These are phyloP conservation scores for Sporothrix brasiliensis DNA, from an alignment of 2,329 filamentous ascomycete species.

Conservation along the genomic window DNA sequence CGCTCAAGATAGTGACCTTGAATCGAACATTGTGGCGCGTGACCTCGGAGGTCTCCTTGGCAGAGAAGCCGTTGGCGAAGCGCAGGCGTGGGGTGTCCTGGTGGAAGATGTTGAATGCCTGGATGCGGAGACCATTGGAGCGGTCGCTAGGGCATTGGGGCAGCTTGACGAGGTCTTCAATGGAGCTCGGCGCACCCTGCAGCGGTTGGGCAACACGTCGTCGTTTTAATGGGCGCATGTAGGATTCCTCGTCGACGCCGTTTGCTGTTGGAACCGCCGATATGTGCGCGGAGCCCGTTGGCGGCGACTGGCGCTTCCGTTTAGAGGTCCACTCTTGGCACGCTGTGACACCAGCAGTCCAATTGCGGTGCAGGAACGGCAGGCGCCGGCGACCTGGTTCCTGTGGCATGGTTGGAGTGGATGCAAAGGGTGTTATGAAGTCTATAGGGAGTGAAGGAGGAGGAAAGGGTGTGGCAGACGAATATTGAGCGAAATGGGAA, in stretches of 20 bases:
- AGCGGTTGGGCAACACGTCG: slow-evolving; percentile 48
- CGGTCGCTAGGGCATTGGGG: slow-evolving; percentile 36
- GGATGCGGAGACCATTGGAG: slow-evolving; percentile 51
- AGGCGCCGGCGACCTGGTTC: slow-evolving; percentile 44
- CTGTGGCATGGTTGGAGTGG: slow-evolving; percentile 51
- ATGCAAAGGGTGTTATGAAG: background rate
- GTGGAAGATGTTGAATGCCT: slow-evolving; percentile 57
- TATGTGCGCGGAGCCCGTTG: slow-evolving; percentile 33
- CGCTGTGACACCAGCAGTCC: slow-evolving; percentile 53
- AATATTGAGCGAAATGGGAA: background rate
- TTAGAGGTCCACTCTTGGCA: slow-evolving; percentile 47
- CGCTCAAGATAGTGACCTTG: slow-evolving; percentile 48
- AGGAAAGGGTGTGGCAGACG: background rate
- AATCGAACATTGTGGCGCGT: slow-evolving; percentile 48
- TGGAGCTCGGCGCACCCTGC: slow-evolving; percentile 33
- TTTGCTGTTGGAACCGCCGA: slow-evolving; percentile 20
- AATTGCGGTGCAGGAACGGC: slow-evolving; percentile 60
- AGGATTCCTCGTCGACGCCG: slow-evolving; percentile 41
- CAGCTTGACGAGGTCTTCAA: slow-evolving; percentile 35
- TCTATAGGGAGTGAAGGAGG: background rate
- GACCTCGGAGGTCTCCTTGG: slow-evolving; percentile 44
- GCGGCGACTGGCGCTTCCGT: slow-evolving; percentile 43
- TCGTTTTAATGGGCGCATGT: slow-evolving; percentile 52
- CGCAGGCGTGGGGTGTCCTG: slow-evolving; percentile 50
- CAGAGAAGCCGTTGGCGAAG: slow-evolving; percentile 43